Evolutionary conservation across 345 rosid genomes (phyloP), one percentile per base, ranked within the genome.

Genomic region (Eucalyptus globulus): DNA sequence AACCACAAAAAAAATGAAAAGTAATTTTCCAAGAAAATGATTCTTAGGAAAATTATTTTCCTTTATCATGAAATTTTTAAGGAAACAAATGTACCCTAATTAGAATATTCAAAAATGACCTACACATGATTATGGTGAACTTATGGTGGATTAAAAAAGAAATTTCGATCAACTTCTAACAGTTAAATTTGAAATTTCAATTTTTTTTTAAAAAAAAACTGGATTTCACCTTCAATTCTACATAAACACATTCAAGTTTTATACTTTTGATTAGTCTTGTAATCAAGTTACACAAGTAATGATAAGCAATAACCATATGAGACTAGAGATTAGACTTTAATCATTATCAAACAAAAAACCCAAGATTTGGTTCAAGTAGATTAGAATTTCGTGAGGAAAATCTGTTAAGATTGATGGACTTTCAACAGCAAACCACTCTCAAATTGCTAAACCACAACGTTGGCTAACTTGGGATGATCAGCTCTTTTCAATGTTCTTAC

Each of bases 111-210:
- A 31, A 31, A 37, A 67, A 4, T 4, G 0, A 31, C 80, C 22
- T 67, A 65, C 4, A 65, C 21, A n/a, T 0, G 2, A 14, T 65
- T n/a, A 65, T 8, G 76, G 37, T 31, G 8, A 4, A 13, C 34
- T 14, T 12, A 29, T 3, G 69, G 2, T 13, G 4, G 69, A 29
- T 62, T 62, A 62, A 62, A 24, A 56, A 65, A 14, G 19, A 65
- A n/a, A 65, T 65, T 65, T 7, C 3, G 1, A 67, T 67, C 0
- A 0, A 31, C 40, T 15, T 31, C 1, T 6, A 8, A 31, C 0
- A 8, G 0, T n/a, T n/a, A 14, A n/a, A 14, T 14, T 65, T 15
- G 11, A n/a, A 65, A n/a, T 65, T 65, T 62, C n/a, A 13, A 29
- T 3, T 12, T 62, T 51, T 17, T 67, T 34, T 14, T 0, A 1